A percentile compares a stretch with the other conserved stretches of the same genome.
These are phyloP conservation scores for Endogone sp. DNA, from an alignment of 192 early-diverging fungal species.

Conservation along the genomic window DNA sequence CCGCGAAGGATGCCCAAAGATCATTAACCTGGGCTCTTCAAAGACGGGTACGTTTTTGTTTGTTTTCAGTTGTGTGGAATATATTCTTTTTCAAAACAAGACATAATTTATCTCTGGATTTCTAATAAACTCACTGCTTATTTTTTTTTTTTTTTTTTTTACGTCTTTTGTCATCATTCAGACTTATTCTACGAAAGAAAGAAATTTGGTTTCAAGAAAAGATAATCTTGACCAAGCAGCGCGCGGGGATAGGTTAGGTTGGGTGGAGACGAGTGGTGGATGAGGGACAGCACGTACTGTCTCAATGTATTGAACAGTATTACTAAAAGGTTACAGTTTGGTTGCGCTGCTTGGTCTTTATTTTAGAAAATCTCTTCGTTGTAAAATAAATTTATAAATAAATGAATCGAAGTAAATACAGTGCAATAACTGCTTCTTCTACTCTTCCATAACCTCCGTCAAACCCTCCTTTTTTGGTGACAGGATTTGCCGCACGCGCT, in stretches of 20 bases:
- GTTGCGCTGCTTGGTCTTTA: neutral
- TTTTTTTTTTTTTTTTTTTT: neutral
- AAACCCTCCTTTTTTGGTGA: too few relatives aligned
- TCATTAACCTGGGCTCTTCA: slow-evolving; percentile 91
- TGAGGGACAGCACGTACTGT: too few relatives aligned
- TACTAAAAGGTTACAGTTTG: neutral
- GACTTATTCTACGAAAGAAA: slow-evolving; percentile 92
- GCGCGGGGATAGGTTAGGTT: too few relatives aligned
- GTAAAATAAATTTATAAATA: too few relatives aligned
- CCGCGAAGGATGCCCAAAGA: slow-evolving; percentile 96
- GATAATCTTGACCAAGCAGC: slow-evolving; percentile 23
- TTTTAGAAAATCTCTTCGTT: too few relatives aligned
- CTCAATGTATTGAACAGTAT: too few relatives aligned
- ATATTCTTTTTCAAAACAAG: neutral
- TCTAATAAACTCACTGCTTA: neutral
- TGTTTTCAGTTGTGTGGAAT: neutral
- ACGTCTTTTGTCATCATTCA: neutral
- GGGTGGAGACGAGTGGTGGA: too few relatives aligned
- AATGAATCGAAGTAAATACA: too few relatives aligned
- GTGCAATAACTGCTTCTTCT: too few relatives aligned
- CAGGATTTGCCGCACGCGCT: neutral
- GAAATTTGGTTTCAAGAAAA: slow-evolving; percentile 80
- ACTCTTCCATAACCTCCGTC: too few relatives aligned
- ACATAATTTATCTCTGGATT: neutral
- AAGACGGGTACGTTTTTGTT: slow-evolving; percentile 51